Evolutionary conservation across 768 basidiomycete genomes (phyloP).

Genomic region (Mycena sanguinolenta): DNA sequence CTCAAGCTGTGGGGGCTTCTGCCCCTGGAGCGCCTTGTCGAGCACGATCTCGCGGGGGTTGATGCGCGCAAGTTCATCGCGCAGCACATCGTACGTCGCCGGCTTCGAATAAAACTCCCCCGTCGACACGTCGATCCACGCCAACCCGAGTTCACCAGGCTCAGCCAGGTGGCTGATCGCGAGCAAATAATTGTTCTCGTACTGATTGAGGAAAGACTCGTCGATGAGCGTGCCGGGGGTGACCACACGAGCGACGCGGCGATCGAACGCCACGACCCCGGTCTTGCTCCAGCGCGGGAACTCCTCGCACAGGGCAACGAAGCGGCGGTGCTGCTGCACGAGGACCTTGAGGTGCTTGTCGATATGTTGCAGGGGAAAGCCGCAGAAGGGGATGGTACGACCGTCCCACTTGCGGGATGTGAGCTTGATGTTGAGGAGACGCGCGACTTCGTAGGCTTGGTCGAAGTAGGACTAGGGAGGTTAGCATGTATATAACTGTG

Average conservation of each 20-base stretch:
- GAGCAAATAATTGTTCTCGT: constrained; percentile 92
- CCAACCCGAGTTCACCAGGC: constrained; percentile 68
- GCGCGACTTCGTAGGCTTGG: constrained; percentile 85
- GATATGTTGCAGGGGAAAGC: constrained; percentile 89
- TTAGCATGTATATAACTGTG: constrained; percentile 19
- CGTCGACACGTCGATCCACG: constrained; percentile 96
- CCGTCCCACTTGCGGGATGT: constrained; percentile 83
- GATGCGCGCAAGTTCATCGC: constrained; percentile 88
- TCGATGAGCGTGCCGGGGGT: constrained; percentile 96
- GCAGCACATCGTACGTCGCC: constrained; percentile 65
- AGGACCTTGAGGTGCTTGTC: constrained; percentile 90
- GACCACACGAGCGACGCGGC: constrained; percentile 88
- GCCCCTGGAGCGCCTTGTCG: constrained; percentile 51
- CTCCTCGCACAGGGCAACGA: constrained; percentile 96
- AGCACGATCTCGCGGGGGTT: constrained; percentile 88
- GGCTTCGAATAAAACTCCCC: constrained; percentile 91
- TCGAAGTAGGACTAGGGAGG: constrained; percentile 88
- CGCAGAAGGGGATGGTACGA: constrained; percentile 83
- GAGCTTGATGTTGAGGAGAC: constrained; percentile 85
- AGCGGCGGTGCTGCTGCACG: constrained; percentile 85
- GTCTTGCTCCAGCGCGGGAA: constrained; percentile 65
- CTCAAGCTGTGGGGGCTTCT: constrained; percentile 61
- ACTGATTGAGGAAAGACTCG: constrained; percentile 87
- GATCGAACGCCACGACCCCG: constrained; percentile 75
- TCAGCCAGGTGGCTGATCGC: constrained; percentile 58